Percentiles rank a stretch among this genome's conserved stretches.
Evolutionary conservation across 345 rosid species (phyloP).

Genomic region (Lumnitzera racemosa): DNA sequence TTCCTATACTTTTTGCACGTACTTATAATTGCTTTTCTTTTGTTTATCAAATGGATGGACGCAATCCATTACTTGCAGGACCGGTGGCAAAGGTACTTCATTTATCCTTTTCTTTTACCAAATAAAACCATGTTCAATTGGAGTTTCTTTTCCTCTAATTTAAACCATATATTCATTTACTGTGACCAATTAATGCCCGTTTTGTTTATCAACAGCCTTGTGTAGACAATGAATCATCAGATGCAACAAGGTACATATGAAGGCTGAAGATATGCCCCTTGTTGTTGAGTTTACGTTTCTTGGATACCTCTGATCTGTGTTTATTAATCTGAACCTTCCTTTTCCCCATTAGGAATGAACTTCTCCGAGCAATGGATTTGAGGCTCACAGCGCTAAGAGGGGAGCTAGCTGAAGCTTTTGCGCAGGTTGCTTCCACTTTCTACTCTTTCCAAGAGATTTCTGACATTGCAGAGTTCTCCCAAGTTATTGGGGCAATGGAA

Average conservation of each 20-base stretch:
- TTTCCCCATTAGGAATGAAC: slow-evolving; percentile 40
- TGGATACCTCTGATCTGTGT: slow-evolving; percentile 7
- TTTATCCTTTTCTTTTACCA: neutral
- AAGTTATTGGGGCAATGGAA: slow-evolving; percentile 38
- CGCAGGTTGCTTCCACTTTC: slow-evolving; percentile 26
- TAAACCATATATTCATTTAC: too few relatives aligned
- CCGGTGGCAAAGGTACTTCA: too few relatives aligned
- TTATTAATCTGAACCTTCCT: slow-evolving; percentile 7
- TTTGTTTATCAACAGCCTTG: slow-evolving; percentile 26
- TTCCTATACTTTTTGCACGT: too few relatives aligned
- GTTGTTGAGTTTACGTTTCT: slow-evolving; percentile 2
- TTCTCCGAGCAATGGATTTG: slow-evolving; percentile 50
- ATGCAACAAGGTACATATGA: slow-evolving; percentile 39
- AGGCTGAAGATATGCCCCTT: neutral
- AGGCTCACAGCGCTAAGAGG: slow-evolving; percentile 43
- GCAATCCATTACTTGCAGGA: too few relatives aligned
- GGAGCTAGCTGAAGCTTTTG: slow-evolving; percentile 39
- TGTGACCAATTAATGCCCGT: neutral
- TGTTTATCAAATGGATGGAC: too few relatives aligned
- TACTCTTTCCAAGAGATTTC: slow-evolving; percentile 33
- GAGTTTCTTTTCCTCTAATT: too few relatives aligned
- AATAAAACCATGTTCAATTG: too few relatives aligned
- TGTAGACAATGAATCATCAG: slow-evolving; percentile 27
- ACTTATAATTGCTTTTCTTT: too few relatives aligned
- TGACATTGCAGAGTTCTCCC: slow-evolving; percentile 33